phyloP scores from a whole-genome alignment of 2,329 filamentous ascomycete species.

The Colletotrichum sp. region DNA sequence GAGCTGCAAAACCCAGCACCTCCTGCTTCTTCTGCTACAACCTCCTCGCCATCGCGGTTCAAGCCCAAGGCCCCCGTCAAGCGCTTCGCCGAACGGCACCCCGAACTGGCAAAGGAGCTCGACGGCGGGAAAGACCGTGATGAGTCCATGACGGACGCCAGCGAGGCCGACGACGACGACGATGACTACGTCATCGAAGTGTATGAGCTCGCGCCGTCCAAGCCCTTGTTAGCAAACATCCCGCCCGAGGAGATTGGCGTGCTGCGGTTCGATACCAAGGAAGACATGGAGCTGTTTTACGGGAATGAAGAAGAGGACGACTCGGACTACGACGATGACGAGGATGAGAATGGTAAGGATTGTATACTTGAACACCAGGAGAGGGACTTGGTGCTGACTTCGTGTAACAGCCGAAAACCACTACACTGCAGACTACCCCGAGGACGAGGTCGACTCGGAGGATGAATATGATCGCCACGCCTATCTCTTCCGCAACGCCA shows the following conservation, averaged over 20 bases:
- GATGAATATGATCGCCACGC: constrained; percentile 56
- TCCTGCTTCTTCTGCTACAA: background rate
- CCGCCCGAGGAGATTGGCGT: constrained; percentile 58
- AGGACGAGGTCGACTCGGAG: constrained; percentile 78
- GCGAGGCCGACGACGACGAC: constrained; percentile 48
- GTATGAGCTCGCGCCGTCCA: constrained; percentile 65
- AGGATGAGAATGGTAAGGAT: constrained; percentile 67
- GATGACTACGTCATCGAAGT: constrained; percentile 69
- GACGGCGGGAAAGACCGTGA: constrained; percentile 31
- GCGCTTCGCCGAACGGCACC: constrained; percentile 62
- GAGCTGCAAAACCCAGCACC: constrained; percentile 39
- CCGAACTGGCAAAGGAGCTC: constrained; percentile 36
- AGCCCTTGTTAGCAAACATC: constrained; percentile 51
- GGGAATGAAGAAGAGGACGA: constrained; percentile 65
- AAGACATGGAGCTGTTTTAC: constrained; percentile 66
- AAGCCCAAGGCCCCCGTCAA: constrained; percentile 61
- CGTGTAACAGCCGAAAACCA: constrained; percentile 69
- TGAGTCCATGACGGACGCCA: constrained; percentile 42
- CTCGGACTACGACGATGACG: constrained; percentile 68
- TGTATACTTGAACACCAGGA: background rate
- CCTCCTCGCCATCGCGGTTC: constrained; percentile 42
- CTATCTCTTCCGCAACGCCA: constrained; percentile 58
- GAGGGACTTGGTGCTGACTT: background rate
- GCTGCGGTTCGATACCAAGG: constrained; percentile 61
- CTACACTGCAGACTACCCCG: constrained; percentile 81